Conservation (phyloP, 139 green algal genomes). For the Astrephomene gubernaculifera region DNA sequence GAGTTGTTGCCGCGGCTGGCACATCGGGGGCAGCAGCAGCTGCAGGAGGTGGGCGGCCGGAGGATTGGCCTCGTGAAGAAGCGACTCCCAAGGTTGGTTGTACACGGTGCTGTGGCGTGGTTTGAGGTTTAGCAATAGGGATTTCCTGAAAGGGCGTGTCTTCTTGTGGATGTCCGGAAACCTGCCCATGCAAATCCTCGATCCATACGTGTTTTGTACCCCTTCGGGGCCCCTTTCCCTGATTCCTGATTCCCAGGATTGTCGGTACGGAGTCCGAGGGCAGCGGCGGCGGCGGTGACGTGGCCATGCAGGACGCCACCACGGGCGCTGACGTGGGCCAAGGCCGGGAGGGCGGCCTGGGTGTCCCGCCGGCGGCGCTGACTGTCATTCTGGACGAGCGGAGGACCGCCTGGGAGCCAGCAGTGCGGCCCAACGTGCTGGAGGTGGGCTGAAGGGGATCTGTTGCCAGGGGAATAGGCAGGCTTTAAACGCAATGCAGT, state of each 20-base stretch:
- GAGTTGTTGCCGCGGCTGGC: not conserved
- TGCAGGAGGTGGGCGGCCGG: not conserved
- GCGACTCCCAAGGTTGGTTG: not conserved
- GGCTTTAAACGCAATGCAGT: not conserved
- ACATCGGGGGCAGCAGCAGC: not conserved
- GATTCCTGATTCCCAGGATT: too few species aligned
- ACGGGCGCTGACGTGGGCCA: not conserved
- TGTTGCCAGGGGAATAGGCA: not conserved
- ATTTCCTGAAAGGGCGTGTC: too few species aligned
- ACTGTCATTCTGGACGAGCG: constrained; percentile 11
- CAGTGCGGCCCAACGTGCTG: not conserved
- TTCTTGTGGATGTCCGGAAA: too few species aligned
- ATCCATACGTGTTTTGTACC: too few species aligned
- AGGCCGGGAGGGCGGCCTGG: not conserved
- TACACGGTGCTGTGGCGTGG: too few species aligned
- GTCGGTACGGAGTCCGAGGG: not conserved
- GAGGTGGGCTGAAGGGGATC: not conserved
- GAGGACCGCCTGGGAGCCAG: not conserved
- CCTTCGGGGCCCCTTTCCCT: too few species aligned
- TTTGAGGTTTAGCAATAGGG: too few species aligned
- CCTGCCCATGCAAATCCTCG: too few species aligned
- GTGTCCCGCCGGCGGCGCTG: constrained; percentile 8
- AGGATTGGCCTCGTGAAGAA: not conserved
- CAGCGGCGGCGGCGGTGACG: not conserved
- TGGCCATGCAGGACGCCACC: not conserved